Conservation (phyloP, 1,139 yeast species). For the Geotrichum macrosporum region DNA sequence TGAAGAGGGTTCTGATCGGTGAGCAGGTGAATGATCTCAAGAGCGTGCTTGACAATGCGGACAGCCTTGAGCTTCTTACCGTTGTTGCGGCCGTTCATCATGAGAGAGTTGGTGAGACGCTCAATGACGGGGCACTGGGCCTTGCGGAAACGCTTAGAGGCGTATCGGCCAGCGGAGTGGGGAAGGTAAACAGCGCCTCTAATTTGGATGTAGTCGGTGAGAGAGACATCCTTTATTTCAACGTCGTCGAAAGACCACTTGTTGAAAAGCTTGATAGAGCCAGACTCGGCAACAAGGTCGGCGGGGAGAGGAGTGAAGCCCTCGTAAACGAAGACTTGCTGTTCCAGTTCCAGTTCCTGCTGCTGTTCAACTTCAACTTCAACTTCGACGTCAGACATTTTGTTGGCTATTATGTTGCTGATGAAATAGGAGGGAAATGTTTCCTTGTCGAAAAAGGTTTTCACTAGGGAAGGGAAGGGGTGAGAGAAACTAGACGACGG, state of each 20-base stretch:
- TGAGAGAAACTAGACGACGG: constrained; percentile 10
- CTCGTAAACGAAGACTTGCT: constrained; percentile 30
- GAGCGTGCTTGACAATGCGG: constrained; percentile 98
- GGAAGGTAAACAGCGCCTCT: constrained; percentile 96
- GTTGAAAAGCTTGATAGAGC: constrained; percentile 97
- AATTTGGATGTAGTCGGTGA: constrained; percentile 97
- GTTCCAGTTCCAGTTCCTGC: constrained; percentile 20
- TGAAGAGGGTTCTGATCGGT: constrained; percentile 99
- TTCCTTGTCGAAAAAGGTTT: constrained; percentile 19
- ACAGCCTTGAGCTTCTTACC: constrained; percentile 99
- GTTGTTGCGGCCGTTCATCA: constrained; percentile 99
- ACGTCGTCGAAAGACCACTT: constrained; percentile 98
- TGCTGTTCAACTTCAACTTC: constrained; percentile 23
- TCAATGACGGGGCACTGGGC: constrained; percentile 99
- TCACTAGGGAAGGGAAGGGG: constrained; percentile 10
- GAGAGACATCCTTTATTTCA: constrained; percentile 95
- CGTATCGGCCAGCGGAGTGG: constrained; percentile 99
- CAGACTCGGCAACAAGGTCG: constrained; percentile 94
- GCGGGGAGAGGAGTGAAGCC: constrained; percentile 80
- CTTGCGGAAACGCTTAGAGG: constrained; percentile 99
- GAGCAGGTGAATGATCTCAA: constrained; percentile 94
- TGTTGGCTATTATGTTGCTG: constrained; percentile 23
- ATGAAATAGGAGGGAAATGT: constrained; percentile 14
- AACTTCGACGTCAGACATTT: constrained; percentile 30
- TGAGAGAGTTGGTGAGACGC: constrained; percentile 98